Conservation (phyloP, 495 filamentous ascomycete genomes). For the Lasiosphaeria ovina region DNA sequence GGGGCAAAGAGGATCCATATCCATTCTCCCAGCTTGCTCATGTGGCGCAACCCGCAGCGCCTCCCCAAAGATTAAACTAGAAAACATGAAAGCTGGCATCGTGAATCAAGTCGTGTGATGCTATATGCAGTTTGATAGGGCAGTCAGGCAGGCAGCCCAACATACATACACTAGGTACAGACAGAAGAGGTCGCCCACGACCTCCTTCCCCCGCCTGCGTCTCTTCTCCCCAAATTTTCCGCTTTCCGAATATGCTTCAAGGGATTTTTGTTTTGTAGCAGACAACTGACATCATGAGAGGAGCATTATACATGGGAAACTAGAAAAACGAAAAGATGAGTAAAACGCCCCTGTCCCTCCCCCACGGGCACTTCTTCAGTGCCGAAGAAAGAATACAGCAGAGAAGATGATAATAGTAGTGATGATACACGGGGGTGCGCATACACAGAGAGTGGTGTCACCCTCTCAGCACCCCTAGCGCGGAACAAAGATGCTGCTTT, state of each 20-base stretch:
- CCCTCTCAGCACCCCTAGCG: too few relatives aligned
- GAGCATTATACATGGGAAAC: slow-evolving; percentile 48
- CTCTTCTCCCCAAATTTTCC: not conserved
- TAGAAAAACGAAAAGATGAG: slow-evolving; percentile 24
- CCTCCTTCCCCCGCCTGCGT: not conserved
- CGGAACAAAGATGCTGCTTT: not conserved
- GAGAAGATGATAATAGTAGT: not conserved
- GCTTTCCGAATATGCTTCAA: slow-evolving; percentile 1
- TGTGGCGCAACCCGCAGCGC: too few relatives aligned
- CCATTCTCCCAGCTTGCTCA: too few relatives aligned
- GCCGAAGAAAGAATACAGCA: not conserved
- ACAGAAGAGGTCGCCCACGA: too few relatives aligned
- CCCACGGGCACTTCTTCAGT: not conserved
- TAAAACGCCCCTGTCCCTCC: slow-evolving; percentile 12
- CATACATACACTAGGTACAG: too few relatives aligned
- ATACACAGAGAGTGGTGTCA: too few relatives aligned
- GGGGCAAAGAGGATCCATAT: too few relatives aligned
- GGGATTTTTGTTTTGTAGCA: slow-evolving; percentile 7
- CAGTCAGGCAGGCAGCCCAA: too few relatives aligned
- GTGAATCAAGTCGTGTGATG: too few relatives aligned
- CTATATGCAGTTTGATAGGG: too few relatives aligned
- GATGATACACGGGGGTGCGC: not conserved
- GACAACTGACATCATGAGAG: slow-evolving; percentile 45
- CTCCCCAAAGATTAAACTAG: too few relatives aligned
- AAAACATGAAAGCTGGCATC: too few relatives aligned